These are phyloP conservation scores for Cochlearia excelsa DNA, from an alignment of 345 rosid species.

Conservation along the genomic window DNA sequence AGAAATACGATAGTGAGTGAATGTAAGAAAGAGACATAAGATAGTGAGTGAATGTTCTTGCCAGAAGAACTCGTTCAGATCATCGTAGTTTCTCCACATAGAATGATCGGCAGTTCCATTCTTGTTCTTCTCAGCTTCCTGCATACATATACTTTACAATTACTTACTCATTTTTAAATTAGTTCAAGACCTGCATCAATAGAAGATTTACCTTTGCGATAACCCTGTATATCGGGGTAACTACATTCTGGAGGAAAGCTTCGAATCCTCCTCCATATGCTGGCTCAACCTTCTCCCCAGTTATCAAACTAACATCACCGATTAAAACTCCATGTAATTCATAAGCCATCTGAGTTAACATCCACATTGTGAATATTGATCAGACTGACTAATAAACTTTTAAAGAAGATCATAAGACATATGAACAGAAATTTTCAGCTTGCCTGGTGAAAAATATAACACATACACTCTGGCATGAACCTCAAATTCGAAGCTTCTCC, in stretches of 20 bases:
- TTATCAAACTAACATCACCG: slow-evolving; percentile 46
- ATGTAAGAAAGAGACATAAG: slow-evolving; percentile 14
- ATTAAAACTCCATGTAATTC: slow-evolving; percentile 78
- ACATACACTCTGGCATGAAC: slow-evolving; percentile 91
- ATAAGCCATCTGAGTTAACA: slow-evolving; percentile 68
- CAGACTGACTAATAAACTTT: slow-evolving; percentile 2
- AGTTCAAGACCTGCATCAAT: slow-evolving; percentile 17
- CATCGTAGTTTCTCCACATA: slow-evolving; percentile 98
- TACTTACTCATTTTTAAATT: slow-evolving; percentile 15
- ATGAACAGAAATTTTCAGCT: slow-evolving; percentile 34
- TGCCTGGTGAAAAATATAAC: slow-evolving; percentile 93
- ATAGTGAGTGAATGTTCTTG: slow-evolving; percentile 32
- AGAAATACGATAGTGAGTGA: slow-evolving; percentile 32
- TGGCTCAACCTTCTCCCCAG: slow-evolving; percentile 59
- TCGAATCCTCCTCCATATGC: slow-evolving; percentile 66
- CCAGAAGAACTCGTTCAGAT: slow-evolving; percentile 94
- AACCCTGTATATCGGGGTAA: slow-evolving; percentile 75
- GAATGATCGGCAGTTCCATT: slow-evolving; percentile 82
- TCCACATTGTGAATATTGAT: slow-evolving; percentile 17
- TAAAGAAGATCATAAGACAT: slow-evolving; percentile 9
- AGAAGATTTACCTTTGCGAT: slow-evolving; percentile 48
- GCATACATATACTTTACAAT: slow-evolving; percentile 36
- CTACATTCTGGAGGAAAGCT: slow-evolving; percentile 69
- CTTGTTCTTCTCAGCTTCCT: slow-evolving; percentile 85
- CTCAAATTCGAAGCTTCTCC: slow-evolving; percentile 97